Evolutionary conservation across 139 green algal genomes (phyloP), one percentile per base, ranked within the genome.

Genomic region (Micractinium conductrix): DNA sequence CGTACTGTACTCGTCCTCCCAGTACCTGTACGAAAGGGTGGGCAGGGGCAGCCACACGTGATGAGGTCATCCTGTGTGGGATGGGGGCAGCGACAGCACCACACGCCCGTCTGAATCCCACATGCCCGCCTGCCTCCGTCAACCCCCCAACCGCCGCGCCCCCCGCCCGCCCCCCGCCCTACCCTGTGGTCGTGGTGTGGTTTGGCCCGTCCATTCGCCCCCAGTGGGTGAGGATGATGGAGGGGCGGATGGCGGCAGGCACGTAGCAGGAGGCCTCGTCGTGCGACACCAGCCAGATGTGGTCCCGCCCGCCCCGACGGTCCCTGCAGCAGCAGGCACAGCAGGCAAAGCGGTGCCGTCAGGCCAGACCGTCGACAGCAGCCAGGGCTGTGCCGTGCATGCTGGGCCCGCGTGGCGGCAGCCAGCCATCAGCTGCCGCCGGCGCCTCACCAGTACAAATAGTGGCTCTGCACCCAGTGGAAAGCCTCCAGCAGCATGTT

Each of bases 251-350:
- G 14, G 80, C 84, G 30, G 71, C 75, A 55, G 86, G 88, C 45
- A 83, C 48, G 69, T 75, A 92, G 85, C 93, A 96, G 19, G 85
- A 82, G 14, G 86, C 93, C 78, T 94, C 91, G 63, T 92, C 88
- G 63, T 92, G 88, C 6, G 83, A 45, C 30, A 83, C 38, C 63
- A 91, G 37, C 72, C 80, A 74, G 80, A 81, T 72, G 58, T 82
- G 76, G 76, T 82, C 76, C 24, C 58, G 58, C 55, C 76, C 76
- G 38, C 76, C 50, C 55, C 38, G 74, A 9, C 74, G 50, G 50
- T 68, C 72, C 72, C 72, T 79, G 72, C n/a, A 24, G 42, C 19
- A 21, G 24, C 65, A 70, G 60, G 30, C 30, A 62, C 19, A 30
- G 53, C 53, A 14, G 5, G 53, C 5, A 4, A 21, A 30, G 26